Conservation (phyloP, 2,329 filamentous ascomycete species). For the Nemania bipapillata region DNA sequence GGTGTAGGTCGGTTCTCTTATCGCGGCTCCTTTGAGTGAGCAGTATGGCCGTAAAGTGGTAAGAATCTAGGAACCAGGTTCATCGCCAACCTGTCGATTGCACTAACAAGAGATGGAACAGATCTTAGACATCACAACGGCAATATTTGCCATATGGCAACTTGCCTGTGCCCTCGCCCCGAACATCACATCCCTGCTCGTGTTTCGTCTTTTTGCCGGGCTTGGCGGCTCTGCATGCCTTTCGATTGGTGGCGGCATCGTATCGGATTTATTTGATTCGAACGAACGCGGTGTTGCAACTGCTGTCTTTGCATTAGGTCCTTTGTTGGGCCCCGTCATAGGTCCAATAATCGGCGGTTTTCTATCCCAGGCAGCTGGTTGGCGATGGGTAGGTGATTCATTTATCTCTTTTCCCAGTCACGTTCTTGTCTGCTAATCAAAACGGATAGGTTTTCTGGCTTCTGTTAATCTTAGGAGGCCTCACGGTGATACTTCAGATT, state of each 20-base stretch:
- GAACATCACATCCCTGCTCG: constrained; percentile 30
- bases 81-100: not conserved
- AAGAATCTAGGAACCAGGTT: constrained; percentile 1
- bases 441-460: constrained; percentile 28
- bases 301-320: constrained; percentile 33
- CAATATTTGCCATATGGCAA: constrained; percentile 33
- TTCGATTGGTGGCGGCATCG: constrained; percentile 35
- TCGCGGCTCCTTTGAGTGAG: constrained; percentile 34
- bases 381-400: constrained; percentile 39
- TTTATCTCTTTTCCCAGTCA: not conserved
- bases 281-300: constrained; percentile 30
- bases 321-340: constrained; percentile 35
- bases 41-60: constrained; percentile 35
- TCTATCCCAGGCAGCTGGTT: constrained; percentile 28
- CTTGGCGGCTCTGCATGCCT: constrained; percentile 33
- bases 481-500: constrained; percentile 29
- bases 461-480: constrained; percentile 23
- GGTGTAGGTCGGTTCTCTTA: constrained; percentile 32
- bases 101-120: constrained; percentile 15
- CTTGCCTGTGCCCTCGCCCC: constrained; percentile 32
- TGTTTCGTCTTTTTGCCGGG: constrained; percentile 27
- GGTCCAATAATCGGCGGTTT: constrained; percentile 36
- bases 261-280: constrained; percentile 34
- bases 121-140: constrained; percentile 30
- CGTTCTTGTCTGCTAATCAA: constrained; percentile 5